Percentiles rank a stretch among this genome's conserved stretches.
These are phyloP conservation scores for Phanerodontia chrysosporium DNA, from an alignment of 768 basidiomycete species.

Conservation along the genomic window DNA sequence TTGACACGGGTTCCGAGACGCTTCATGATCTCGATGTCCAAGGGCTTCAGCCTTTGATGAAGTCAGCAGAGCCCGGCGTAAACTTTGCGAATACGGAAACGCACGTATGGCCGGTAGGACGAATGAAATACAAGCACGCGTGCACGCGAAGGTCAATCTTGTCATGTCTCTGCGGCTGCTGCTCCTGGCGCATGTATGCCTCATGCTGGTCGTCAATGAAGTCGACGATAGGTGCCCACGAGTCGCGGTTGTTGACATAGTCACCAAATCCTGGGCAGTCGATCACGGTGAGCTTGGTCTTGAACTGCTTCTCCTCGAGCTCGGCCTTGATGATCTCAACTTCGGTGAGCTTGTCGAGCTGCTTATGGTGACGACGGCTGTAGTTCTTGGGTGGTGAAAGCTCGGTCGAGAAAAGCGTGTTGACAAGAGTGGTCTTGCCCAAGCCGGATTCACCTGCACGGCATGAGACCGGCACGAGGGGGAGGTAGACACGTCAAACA, in stretches of 20 bases:
- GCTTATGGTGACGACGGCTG: conserved; percentile 83
- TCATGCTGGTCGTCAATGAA: conserved; percentile 97
- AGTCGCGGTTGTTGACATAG: conserved; percentile 99
- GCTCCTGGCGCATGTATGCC: conserved; percentile 96
- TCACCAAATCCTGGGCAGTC: conserved; percentile 99
- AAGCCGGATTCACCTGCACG: conserved; percentile 87
- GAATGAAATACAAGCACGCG: conserved; percentile 95
- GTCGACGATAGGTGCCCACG: conserved; percentile 97
- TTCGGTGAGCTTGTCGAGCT: conserved; percentile 97
- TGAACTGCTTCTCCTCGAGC: conserved; percentile 98
- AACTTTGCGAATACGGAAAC: conserved; percentile 26
- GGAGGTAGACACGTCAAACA: conserved; percentile 25
- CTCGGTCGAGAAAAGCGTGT: conserved; percentile 98
- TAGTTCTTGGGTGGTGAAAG: conserved; percentile 91
- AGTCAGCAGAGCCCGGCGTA: not conserved
- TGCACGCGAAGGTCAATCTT: conserved; percentile 96
- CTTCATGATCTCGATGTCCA: conserved; percentile 99
- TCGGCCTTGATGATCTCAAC: conserved; percentile 99
- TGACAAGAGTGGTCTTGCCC: conserved; percentile 96
- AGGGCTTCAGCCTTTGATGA: conserved; percentile 74
- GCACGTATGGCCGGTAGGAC: conserved; percentile 94
- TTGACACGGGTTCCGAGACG: conserved; percentile 97
- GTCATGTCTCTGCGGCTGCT: conserved; percentile 92
- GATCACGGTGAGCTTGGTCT: conserved; percentile 98
- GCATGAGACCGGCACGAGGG: not conserved